These are phyloP conservation scores for Podaxis rugospora DNA, from an alignment of 768 basidiomycete genomes.

Conservation along the genomic window DNA sequence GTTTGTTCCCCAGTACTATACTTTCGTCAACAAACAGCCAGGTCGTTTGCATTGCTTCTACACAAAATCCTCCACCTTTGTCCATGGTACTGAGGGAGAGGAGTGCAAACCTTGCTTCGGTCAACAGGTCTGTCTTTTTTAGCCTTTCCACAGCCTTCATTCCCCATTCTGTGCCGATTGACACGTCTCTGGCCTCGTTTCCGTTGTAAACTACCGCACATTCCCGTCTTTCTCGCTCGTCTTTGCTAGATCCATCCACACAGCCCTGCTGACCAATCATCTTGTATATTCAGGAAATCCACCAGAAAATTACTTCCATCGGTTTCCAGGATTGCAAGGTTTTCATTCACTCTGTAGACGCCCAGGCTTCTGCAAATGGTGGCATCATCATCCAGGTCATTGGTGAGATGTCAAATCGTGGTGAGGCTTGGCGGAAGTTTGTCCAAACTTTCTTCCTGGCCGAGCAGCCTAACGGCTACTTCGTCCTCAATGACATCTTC, in stretches of 20 bases:
- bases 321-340: conserved; percentile 97
- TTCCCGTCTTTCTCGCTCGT: neutral
- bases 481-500: conserved; percentile 99
- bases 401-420: conserved; percentile 96
- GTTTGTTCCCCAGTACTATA: conserved; percentile 99
- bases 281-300: conserved; percentile 71
- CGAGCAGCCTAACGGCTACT: conserved; percentile 98
- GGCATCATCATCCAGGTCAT: conserved; percentile 99
- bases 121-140: conserved; percentile 67
- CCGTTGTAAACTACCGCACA: neutral
- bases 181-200: neutral
- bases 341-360: conserved; percentile 97
- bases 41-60: conserved; percentile 98
- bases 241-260: neutral
- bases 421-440: conserved; percentile 94
- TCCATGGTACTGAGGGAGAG: conserved; percentile 97
- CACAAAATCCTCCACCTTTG: conserved; percentile 95
- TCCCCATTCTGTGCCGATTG: conserved; percentile 5
- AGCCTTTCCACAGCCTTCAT: neutral
- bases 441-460: conserved; percentile 99
- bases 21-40: conserved; percentile 97
- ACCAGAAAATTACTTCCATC: conserved; percentile 91
- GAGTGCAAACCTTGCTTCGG: conserved; percentile 86
- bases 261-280: conserved; percentile 11
- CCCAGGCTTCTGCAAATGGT: conserved; percentile 89